Evolutionary conservation across 2,329 filamentous ascomycete species (phyloP), one percentile per base, ranked within the genome.

Genomic region (Stemphylium beticola): DNA sequence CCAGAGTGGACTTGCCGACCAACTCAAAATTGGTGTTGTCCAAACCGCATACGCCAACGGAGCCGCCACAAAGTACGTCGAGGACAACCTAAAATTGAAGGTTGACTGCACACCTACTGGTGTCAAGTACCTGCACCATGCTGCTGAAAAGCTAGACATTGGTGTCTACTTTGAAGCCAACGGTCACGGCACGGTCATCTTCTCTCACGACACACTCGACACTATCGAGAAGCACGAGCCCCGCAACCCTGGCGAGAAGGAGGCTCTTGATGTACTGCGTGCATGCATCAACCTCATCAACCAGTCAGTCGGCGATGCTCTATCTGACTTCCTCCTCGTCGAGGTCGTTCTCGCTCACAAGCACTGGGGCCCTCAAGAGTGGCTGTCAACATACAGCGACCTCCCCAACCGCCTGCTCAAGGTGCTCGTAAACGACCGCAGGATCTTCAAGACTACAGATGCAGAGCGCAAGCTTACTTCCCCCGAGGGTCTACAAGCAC

Each of bases 121-220:
- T 63, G 95, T 99, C 58, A 99, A 99, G 82, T 91, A 97, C 78
- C 85, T 99, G 60, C 95, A 99, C 78, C 95, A 98, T 72, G 95
- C 92, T n/a, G 95, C 95, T 34, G 87, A 91, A 69, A 91, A 93
- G 63, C 96, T 96, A 67, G 95, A 99, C 69, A 88, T 98, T 50
- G 95, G 95, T 53, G 92, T 98, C 47, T 99, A 99, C 81, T 99
- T 99, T 70, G 95, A 99, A 80, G 95, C 95, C 62, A 99, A 99
- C 74, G 95, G 95, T 26, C 95, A 99, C 77, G 95, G 95, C 62
- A 99, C 95, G 9, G 90, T 98, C 32, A 88, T 98, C 49, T 99
- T 99, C 82, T 96, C 91, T 1, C 85, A 89, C 53, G 87, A 91
- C 55, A 93, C 93, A 4, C 81, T 93, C 41, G 88, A 89, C 65